These are phyloP conservation scores for Phytophthora meadii DNA, from an alignment of 352 stramenopile species.

Conservation along the genomic window DNA sequence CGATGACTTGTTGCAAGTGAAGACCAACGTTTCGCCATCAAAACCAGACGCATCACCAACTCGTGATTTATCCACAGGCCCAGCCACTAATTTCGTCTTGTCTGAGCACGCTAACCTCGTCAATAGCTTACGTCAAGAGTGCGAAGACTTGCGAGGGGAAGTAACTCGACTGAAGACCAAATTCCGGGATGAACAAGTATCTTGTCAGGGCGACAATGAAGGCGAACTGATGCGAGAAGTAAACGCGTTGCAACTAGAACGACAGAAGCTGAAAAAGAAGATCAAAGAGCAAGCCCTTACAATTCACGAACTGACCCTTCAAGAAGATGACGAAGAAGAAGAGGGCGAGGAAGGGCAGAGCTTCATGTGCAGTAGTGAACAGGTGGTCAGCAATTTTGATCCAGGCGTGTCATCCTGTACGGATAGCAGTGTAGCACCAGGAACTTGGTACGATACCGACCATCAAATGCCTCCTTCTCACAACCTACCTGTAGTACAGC, in stretches of 20 bases:
- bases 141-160: slow-evolving; percentile 25
- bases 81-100: slow-evolving; percentile 6
- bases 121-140: slow-evolving; percentile 30
- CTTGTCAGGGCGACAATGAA: slow-evolving; percentile 39
- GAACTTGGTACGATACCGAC: slow-evolving; percentile 11
- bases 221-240: slow-evolving; percentile 52
- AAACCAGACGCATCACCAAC: slow-evolving; percentile 28
- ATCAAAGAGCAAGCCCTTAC: slow-evolving; percentile 73
- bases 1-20: slow-evolving; percentile 68
- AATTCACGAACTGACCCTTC: slow-evolving; percentile 81
- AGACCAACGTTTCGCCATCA: slow-evolving; percentile 42
- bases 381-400: slow-evolving; percentile 17
- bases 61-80: slow-evolving; percentile 7
- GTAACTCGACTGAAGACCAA: slow-evolving; percentile 24
- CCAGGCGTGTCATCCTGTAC: slow-evolving; percentile 17
- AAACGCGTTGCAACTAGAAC: slow-evolving; percentile 50
- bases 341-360: slow-evolving; percentile 31
- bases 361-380: slow-evolving; percentile 18
- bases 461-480: slow-evolving; percentile 4
- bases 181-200: slow-evolving; percentile 34
- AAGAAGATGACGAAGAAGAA: slow-evolving; percentile 63
- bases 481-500: slow-evolving; percentile 1
- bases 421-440: slow-evolving; percentile 21
- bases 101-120: slow-evolving; percentile 17
- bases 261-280: slow-evolving; percentile 46